Conservation (phyloP, 139 green algal genomes). For the Desmodesmus armatus region DNA sequence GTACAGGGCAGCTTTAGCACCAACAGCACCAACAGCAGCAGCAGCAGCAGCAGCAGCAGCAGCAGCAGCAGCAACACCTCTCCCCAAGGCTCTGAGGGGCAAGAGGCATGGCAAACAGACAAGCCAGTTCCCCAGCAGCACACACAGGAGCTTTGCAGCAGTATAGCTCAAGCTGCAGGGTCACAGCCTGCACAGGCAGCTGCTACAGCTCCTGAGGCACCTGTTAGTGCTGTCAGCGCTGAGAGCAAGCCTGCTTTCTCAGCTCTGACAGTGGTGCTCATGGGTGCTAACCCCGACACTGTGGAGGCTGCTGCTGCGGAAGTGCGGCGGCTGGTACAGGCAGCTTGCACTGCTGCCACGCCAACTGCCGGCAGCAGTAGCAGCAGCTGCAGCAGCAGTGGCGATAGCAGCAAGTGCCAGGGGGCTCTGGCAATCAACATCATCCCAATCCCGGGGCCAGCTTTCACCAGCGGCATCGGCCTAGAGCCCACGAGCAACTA, state of each 20-base stretch:
- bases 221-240: neutral
- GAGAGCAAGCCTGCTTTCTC: neutral
- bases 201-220: neutral
- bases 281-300: neutral
- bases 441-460: neutral
- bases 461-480: neutral
- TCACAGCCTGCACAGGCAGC: neutral
- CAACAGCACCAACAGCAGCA: neutral
- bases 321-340: neutral
- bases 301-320: neutral
- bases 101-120: neutral
- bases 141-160: neutral
- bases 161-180: neutral
- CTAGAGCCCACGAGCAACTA: neutral
- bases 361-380: neutral
- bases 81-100: neutral
- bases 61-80: neutral
- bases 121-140: neutral
- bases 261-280: neutral
- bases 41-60: neutral
- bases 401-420: neutral
- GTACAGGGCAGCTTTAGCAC: neutral
- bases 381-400: constrained; percentile 9
- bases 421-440: neutral
- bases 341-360: neutral